Percentiles rank a stretch among this genome's conserved stretches.
Evolutionary conservation across 2,329 filamentous ascomycete species (phyloP).

Genomic region (Pseudonectria foliicola): DNA sequence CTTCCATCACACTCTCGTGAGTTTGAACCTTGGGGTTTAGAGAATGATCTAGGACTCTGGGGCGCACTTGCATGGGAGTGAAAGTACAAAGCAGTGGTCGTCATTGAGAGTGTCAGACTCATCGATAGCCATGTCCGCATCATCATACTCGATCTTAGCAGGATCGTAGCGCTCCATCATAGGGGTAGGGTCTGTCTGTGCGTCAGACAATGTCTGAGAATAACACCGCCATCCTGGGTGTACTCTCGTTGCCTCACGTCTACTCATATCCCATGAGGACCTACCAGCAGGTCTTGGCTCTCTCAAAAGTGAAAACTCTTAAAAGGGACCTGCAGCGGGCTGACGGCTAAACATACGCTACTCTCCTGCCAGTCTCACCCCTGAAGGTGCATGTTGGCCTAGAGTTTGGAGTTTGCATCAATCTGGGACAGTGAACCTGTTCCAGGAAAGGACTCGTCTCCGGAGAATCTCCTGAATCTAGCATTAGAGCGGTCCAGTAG

Average conservation of each 20-base stretch:
- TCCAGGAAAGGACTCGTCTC: slow-evolving; percentile 48
- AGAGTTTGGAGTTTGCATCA: slow-evolving; percentile 26
- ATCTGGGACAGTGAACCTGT: slow-evolving; percentile 29
- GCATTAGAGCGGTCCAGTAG: slow-evolving; percentile 11
- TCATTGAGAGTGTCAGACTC: neutral
- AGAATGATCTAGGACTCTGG: too few relatives aligned
- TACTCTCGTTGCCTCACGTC: slow-evolving; percentile 1
- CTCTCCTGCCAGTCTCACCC: slow-evolving; percentile 1
- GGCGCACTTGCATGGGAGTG: too few relatives aligned
- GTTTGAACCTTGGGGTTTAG: too few relatives aligned
- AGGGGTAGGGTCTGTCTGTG: slow-evolving; percentile 7
- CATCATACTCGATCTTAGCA: neutral
- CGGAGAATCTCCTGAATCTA: slow-evolving; percentile 38
- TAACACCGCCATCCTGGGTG: slow-evolving; percentile 7
- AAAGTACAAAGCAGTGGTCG: neutral
- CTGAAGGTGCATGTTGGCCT: slow-evolving; percentile 6
- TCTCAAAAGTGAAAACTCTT: neutral
- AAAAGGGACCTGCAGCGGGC: slow-evolving; percentile 2
- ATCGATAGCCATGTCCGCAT: neutral
- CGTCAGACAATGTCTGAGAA: slow-evolving; percentile 8
- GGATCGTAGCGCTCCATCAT: neutral
- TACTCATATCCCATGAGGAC: neutral
- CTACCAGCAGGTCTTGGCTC: neutral
- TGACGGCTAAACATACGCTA: slow-evolving; percentile 1
- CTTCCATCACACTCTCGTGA: neutral